Base-by-base conservation (phyloP, 2,329 filamentous ascomycete genomes). In the Torrubiella hemipterigena region DNA sequence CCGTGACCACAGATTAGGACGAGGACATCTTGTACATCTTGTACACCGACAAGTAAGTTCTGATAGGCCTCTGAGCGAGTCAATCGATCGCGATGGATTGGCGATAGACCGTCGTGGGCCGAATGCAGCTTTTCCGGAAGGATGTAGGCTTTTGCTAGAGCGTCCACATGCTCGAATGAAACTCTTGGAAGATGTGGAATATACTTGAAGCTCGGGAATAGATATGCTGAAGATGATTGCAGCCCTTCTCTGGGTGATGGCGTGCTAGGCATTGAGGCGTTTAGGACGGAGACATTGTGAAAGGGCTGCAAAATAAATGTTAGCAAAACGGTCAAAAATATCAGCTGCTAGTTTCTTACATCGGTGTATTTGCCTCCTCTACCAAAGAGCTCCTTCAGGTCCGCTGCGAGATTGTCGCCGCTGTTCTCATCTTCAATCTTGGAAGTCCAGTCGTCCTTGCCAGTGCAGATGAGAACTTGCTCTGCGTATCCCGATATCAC, bases 1-100 rank as follows among this genome's bases (percentile, higher is more conserved):
- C 79, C 81, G 45, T 98, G 91, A 0, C 86, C 85, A 49, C 91
- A 98, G 26, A 95, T 79, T 14, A 96, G 59, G 18, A 98, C 72
- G n/a, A 83, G 45, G 5, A 86, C 64, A 38, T 86, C 78, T 12
- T 69, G 48, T 7, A 81, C 69, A 35, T 75, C 69, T 9, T 68
- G 58, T 5, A 83, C 76, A 2, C 67, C 65, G 2, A 57, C 55
- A 3, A 84, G 59, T 21, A 58, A 59, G 33, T 37, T 59, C 47
- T 47, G 71, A 45, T 58, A 75, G 32, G 51, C 73, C 38, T 51
- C 65, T 54, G 65, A 74, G 42, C 59, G 61, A 27, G 49, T 56
- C 30, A 64, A 51, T 2, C 63, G 54, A 46, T 75, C 71, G 27
- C 62, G 61, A 42, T 77, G 69, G 25, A 71, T 61, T 1, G 67